A percentile compares a stretch with the other conserved stretches of the same genome.
Evolutionary conservation across 805 yeast species (phyloP).

Genomic region (Wickerhamomyces hampshirensis): DNA sequence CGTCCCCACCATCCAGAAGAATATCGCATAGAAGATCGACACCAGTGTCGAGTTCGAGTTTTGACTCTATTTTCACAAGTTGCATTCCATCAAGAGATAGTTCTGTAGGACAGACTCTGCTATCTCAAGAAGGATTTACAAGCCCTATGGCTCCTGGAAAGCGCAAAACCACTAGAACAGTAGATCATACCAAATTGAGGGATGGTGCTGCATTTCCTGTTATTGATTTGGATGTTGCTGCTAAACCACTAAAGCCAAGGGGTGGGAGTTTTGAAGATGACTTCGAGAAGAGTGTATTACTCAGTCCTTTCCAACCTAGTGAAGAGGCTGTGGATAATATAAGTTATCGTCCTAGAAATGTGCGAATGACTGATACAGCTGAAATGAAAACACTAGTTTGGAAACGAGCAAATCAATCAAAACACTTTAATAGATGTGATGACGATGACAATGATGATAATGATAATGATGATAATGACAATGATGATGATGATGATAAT

Average conservation of each 20-base stretch:
- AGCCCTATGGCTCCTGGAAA: no score
- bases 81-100: no score
- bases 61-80: not conserved
- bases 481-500: constrained; percentile 2
- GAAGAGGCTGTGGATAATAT: no score
- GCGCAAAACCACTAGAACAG: no score
- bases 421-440: no score
- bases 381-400: no score
- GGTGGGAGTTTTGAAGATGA: constrained; percentile 1
- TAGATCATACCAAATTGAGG: not conserved
- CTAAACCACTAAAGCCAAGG: constrained; percentile 12
- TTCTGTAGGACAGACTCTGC: no score
- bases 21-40: not conserved
- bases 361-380: no score
- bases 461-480: not conserved
- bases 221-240: constrained; percentile 16
- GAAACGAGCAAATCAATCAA: no score
- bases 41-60: not conserved
- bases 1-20: not conserved
- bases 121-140: no score
- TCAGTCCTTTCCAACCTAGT: no score
- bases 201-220: constrained; percentile 3
- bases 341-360: no score
- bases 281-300: not conserved
- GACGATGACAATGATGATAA: not conserved